These are phyloP conservation scores for Trametes cinnabarina DNA, from an alignment of 768 basidiomycete genomes.

Conservation along the genomic window DNA sequence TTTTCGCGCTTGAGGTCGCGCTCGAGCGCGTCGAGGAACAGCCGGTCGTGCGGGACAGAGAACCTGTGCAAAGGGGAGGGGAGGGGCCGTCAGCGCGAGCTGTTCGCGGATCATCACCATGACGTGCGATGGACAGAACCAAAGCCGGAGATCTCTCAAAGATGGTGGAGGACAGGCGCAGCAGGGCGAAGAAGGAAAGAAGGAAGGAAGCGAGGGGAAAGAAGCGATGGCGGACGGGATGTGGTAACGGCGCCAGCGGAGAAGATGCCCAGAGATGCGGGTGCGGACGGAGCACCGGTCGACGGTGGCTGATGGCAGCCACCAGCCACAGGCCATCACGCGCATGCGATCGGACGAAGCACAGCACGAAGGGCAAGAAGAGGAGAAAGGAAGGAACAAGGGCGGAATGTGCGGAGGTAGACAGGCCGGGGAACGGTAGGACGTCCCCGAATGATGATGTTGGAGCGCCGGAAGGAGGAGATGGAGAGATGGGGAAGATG, in stretches of 20 bases:
- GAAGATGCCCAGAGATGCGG: too few relatives aligned
- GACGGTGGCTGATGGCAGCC: too few relatives aligned
- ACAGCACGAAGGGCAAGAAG: too few relatives aligned
- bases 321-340: too few relatives aligned
- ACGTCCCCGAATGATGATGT: too few relatives aligned
- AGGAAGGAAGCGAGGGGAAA: neutral
- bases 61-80: conserved; percentile 56
- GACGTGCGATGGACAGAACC: conserved; percentile 33
- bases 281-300: too few relatives aligned
- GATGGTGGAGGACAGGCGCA: neutral
- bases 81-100: conserved; percentile 25
- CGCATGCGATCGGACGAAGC: too few relatives aligned
- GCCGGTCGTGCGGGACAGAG: conserved; percentile 94
- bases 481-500: neutral
- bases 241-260: neutral
- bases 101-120: neutral
- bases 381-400: neutral
- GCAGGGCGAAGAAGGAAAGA: neutral
- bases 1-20: conserved; percentile 96
- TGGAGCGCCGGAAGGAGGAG: neutral
- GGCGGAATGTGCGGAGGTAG: neutral
- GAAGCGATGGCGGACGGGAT: neutral
- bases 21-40: conserved; percentile 95
- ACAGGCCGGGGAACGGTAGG: too few relatives aligned
- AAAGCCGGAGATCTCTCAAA: too few relatives aligned